Base-by-base conservation (phyloP, 139 green algal species). In the Haematococcus lacustris region DNA sequence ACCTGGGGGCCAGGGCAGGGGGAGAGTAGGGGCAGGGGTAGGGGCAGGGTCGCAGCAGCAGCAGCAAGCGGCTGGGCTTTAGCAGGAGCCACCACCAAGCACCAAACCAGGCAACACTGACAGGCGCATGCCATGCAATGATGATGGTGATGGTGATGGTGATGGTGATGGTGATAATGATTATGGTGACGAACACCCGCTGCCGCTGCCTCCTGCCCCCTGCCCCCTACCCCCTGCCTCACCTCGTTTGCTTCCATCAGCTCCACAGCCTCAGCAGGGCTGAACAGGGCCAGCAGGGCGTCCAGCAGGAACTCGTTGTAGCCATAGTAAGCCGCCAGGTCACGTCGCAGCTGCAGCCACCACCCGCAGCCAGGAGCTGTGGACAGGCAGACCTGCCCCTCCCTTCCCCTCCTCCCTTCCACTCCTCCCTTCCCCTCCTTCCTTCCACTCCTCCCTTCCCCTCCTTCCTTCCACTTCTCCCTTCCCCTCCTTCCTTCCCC, bases 221-320 rank as follows among this genome's bases (percentile, higher is more conserved):
- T 53, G 43, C 43, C 9, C 9, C 43, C 9, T 53, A 53, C 43
- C 17, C 43, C 43, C 9, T 28, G 13, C 38, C 70, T 30, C 70
- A 76, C 79, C 80, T 96, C 91, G 76, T 89, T 90, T 1, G 91
- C 88, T 83, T 96, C 90, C 64, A 95, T 89, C 26, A 96, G 80
- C 80, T 80, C 74, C 39, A 80, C 38, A 3, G 74, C 74, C 68
- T 80, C 68, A 32, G 37, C 61, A 23, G 67, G 68, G 2, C 60
- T 60, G 33, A 80, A 75, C 28, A 80, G 66, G 17, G 69, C 57
- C 25, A 84, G 61, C 6, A 84, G 65, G 33, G 51, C 64, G 39
- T 93, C 89, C 39, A 94, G 67, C 86, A 99, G 87, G 84, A 97
- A 99, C 30, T 87, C 81, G 79, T 98, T 99, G 88, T 99, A 99